Evolutionary conservation across 1,139 yeast species (phyloP).

Genomic region (Debaryomycetaceae sp.): DNA sequence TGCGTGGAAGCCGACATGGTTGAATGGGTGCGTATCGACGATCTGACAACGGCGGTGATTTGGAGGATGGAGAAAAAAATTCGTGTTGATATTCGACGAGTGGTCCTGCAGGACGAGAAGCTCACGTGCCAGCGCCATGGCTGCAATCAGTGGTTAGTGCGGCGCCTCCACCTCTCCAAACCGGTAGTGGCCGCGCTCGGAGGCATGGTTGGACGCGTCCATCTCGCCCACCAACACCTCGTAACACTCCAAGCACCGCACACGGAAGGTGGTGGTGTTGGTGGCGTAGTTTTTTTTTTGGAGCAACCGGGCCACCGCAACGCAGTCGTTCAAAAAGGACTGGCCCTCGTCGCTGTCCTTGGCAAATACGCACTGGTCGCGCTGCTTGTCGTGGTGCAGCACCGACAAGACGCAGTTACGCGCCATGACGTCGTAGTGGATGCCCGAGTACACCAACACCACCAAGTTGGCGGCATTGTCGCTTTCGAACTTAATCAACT

Average conservation of each 20-base stretch:
- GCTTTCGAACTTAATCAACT: conserved; percentile 49
- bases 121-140: too few relatives aligned
- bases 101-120: not conserved
- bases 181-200: conserved; percentile 54
- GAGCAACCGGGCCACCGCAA: conserved; percentile 39
- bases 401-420: conserved; percentile 27
- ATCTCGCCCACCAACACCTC: conserved; percentile 55
- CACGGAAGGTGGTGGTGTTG: conserved; percentile 57
- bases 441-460: conserved; percentile 61
- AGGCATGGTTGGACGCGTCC: conserved; percentile 67
- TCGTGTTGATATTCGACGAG: not conserved
- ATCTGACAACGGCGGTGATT: too few relatives aligned
- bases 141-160: too few relatives aligned
- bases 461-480: conserved; percentile 39
- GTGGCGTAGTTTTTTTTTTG: conserved; percentile 59
- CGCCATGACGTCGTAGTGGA: conserved; percentile 69
- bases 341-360: conserved; percentile 23
- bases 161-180: conserved; percentile 58
- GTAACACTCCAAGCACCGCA: conserved; percentile 58
- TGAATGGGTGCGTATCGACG: too few relatives aligned
- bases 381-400: conserved; percentile 14
- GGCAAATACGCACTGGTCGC: conserved; percentile 38
- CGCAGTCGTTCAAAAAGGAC: conserved; percentile 32
- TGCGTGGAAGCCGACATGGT: conserved; percentile 40
- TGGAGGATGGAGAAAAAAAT: not conserved